Base-by-base conservation (phyloP, 179 eudicot genomes). In the Spergularia azorica region DNA sequence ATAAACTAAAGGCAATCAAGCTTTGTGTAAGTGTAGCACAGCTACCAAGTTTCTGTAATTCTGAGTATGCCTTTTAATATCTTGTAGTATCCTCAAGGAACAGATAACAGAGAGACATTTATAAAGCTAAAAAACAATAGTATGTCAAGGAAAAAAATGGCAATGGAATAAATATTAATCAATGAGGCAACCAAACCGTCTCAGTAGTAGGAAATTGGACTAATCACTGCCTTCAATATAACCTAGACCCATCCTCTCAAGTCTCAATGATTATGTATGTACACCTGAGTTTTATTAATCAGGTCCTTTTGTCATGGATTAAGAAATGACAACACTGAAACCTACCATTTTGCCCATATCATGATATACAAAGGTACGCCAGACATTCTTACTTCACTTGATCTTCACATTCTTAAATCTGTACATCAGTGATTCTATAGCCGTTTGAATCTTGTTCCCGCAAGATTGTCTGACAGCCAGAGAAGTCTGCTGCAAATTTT, bases 401-500 rank as follows among this genome's bases (percentile, higher is more conserved):
- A 79, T 72, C 80, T 79, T 82, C 72, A 77, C 84, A 67, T 80
- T 88, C 83, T 86, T 90, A 63, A 90, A 86, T 78, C 87, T 94
- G 78, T 91, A 79, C 88, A 94, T 80, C 48, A 96, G 83, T 12
- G 89, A 86, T 66, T 95, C 97, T 58, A 93, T 88, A 60, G 97
- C 86, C 51, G 80, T 92, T 76, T 91, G 95, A 79, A 91, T 83
- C 80, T 87, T 87, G 16, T 87, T 82, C 74, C 87, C 74, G 60
- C 94, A 89, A 1, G 84, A 76, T 76, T 81, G 87, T 79, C 82
- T 81, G 17, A 86, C 86, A 11, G 85, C 86, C 68, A 84, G 84
- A 39, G 97, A 91, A 9, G 92, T 87, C 78, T 76, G 80, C 72
- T 88, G 98, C 79, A 96, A 76, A 82, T 87, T 96, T 70, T 89